Evolutionary conservation across 257 asterid species (phyloP).

Genomic region (Knoxia roxburghii): DNA sequence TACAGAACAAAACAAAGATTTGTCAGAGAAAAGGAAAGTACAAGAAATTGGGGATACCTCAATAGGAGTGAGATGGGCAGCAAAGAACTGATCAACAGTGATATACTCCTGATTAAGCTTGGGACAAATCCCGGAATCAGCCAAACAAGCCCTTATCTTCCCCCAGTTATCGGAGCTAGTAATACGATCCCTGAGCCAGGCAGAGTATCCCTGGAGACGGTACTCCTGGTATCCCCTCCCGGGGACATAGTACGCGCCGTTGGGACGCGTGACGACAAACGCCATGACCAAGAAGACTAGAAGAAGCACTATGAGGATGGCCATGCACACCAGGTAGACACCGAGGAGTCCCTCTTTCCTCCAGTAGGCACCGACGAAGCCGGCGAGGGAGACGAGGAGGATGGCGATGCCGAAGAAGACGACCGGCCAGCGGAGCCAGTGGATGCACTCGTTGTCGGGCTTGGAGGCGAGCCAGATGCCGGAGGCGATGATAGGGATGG

Average conservation of each 20-base stretch:
- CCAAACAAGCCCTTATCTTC: conserved; percentile 82
- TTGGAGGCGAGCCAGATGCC: conserved; percentile 89
- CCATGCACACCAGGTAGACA: conserved; percentile 74
- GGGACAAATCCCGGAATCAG: conserved; percentile 54
- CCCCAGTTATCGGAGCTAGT: conserved; percentile 60
- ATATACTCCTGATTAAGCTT: conserved; percentile 40
- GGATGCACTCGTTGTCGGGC: conserved; percentile 95
- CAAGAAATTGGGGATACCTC: conserved; percentile 40
- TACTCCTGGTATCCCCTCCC: conserved; percentile 59
- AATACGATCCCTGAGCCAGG: conserved; percentile 73
- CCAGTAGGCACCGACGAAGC: conserved; percentile 86
- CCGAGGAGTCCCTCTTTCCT: conserved; percentile 72
- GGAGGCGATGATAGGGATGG: conserved; percentile 79
- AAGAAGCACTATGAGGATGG: conserved; percentile 70
- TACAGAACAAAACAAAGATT: no score
- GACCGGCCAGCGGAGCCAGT: conserved; percentile 95
- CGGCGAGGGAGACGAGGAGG: conserved; percentile 57
- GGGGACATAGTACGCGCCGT: conserved; percentile 55
- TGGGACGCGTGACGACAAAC: conserved; percentile 71
- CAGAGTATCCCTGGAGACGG: conserved; percentile 59
- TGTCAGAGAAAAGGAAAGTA: no score
- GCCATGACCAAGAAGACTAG: conserved; percentile 66
- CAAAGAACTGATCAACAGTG: conserved; percentile 63
- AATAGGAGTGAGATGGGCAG: conserved; percentile 75
- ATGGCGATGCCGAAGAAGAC: conserved; percentile 63